Conservation (phyloP, 208 protist species). For the Wallacemonas sp. region DNA sequence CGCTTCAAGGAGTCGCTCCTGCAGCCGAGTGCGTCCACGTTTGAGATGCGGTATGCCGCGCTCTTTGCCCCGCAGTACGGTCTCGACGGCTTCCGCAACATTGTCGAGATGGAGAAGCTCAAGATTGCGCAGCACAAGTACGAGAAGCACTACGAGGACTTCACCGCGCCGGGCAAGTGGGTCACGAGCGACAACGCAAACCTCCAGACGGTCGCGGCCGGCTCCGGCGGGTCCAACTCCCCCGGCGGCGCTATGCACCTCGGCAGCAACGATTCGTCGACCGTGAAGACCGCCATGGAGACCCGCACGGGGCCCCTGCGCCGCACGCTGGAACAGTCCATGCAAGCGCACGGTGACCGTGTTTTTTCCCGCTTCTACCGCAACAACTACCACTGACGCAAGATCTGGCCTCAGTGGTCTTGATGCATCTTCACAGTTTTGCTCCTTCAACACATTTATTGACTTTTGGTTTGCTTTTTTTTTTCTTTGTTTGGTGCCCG, state of each 20-base stretch:
- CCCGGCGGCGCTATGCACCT: conserved; percentile 72
- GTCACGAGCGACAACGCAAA: conserved; percentile 79
- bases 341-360: conserved; percentile 80
- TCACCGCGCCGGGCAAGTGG: conserved; percentile 78
- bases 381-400: conserved; percentile 85
- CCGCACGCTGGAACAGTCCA: conserved; percentile 51
- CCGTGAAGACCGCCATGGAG: conserved; percentile 60
- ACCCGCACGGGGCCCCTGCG: conserved; percentile 70
- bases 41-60: conserved; percentile 86
- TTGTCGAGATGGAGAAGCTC: conserved; percentile 87
- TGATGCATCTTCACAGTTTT: background rate
- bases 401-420: too few relatives aligned
- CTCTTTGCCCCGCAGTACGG: conserved; percentile 65
- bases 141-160: conserved; percentile 90
- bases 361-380: conserved; percentile 86
- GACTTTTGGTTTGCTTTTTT: conserved; percentile 17
- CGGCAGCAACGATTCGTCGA: conserved; percentile 48
- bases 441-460: too few relatives aligned
- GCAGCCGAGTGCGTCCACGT: conserved; percentile 79
- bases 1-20: conserved; percentile 89
- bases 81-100: conserved; percentile 70
- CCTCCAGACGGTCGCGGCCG: conserved; percentile 75
- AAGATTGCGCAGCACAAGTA: conserved; percentile 89
- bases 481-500: conserved; percentile 11
- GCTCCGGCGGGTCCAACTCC: conserved; percentile 60